Evolutionary conservation across 2,329 filamentous ascomycete species (phyloP), one percentile per base, ranked within the genome.

Genomic region (Macrophomina pseudophaseolina): DNA sequence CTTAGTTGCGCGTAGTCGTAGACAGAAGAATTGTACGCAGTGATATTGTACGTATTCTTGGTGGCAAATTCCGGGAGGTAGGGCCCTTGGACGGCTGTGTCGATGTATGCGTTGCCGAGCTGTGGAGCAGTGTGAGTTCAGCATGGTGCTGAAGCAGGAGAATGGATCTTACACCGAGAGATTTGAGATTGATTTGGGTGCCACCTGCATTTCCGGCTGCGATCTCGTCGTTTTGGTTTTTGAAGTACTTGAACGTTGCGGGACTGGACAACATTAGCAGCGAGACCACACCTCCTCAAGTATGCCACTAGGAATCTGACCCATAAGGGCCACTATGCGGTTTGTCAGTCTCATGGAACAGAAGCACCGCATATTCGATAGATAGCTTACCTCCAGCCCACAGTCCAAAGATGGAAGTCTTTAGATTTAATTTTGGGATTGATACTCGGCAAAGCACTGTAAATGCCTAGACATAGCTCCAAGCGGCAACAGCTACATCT

Each of bases 181-280:
- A 84, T 66, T 86, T 83, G 64, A 87, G 85, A 35, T 83, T 77
- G 3, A 87, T 80, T 51, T 81, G 75, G 4, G 84, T 80, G 16
- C 85, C 85, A 1, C 80, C 71, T 12, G 75, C 68, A 0, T 74
- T 79, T 8, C 84, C 84, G 52, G 83, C 83, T 40, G 75, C 71
- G 69, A 87, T 86, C 38, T 80, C 79, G 66, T 82, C 73, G 65
- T 87, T 87, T 68, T 87, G 83, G 52, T 86, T 76, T 65, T 85
- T 83, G 74, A 87, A 87, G 71, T 86, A 82, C 66, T 84, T 82
- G 77, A 82, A 86, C 74, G 87, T 86, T 38, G 77, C 78, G 2
- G 84, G 83, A 4, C 83, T 83, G 69, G 84, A 85, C 40, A 5
- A 4, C 3, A 9, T 30, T 11, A 28, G 44, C 5, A 59, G 54